Percentiles rank a stretch among this genome's conserved stretches.
Evolutionary conservation across 495 filamentous ascomycete genomes (phyloP).

Genomic region (Hyaloscypha bicolor): DNA sequence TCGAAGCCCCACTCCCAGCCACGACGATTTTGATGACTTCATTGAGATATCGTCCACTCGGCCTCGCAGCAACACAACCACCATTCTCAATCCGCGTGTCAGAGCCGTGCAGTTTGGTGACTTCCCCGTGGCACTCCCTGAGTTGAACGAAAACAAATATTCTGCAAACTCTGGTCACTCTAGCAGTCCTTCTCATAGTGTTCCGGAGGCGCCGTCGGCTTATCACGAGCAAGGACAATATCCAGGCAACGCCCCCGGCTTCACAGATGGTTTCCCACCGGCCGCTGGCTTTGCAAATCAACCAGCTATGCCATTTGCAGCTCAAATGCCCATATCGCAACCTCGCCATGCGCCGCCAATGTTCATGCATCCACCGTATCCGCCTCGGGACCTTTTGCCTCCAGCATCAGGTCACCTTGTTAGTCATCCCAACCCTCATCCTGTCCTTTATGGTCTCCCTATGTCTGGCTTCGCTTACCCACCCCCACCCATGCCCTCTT

Average conservation of each 20-base stretch:
- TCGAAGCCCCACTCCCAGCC: neutral
- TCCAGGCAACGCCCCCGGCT: neutral
- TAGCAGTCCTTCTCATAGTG: neutral
- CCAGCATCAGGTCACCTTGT: neutral
- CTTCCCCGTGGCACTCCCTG: neutral
- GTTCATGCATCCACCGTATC: neutral
- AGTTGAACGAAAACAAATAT: neutral
- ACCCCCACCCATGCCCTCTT: neutral
- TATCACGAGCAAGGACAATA: neutral
- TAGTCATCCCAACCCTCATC: neutral
- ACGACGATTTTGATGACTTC: neutral
- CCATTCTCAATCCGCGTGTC: neutral
- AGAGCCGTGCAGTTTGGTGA: neutral
- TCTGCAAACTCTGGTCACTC: neutral
- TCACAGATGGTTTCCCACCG: neutral
- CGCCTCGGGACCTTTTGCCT: neutral
- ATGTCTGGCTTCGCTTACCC: neutral
- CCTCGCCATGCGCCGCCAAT: neutral
- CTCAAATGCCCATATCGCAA: neutral
- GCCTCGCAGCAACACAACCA: constrained; percentile 1
- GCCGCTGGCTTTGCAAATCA: neutral
- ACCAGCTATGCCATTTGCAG: neutral
- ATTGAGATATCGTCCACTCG: neutral
- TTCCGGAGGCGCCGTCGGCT: neutral
- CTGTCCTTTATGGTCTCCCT: neutral